Evolutionary conservation across 169 alveolate species (phyloP).

Genomic region (Sarcocystis neurona): DNA sequence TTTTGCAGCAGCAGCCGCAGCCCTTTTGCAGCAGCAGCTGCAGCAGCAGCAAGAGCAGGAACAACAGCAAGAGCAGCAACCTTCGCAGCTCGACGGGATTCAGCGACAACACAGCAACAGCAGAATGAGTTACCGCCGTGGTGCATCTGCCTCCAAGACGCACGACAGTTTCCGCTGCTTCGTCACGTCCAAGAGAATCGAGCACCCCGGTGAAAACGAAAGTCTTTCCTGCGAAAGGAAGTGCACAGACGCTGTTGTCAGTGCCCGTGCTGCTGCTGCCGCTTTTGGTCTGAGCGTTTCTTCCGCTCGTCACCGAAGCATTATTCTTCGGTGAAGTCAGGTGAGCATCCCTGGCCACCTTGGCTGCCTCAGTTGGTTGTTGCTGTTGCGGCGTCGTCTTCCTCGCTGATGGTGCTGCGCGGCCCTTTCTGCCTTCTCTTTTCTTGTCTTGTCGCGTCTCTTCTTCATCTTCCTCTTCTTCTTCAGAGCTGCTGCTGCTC

Average conservation of each 20-base stretch:
- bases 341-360: neutral
- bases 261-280: neutral
- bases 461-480: neutral
- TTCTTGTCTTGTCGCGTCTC: neutral
- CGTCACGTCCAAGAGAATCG: slow-evolving; percentile 45
- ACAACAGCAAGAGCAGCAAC: neutral
- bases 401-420: neutral
- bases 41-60: neutral
- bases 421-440: neutral
- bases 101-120: too few relatives aligned
- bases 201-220: slow-evolving; percentile 60
- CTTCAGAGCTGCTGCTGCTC: too few relatives aligned
- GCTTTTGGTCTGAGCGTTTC: neutral
- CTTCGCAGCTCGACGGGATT: neutral
- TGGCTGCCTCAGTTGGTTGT: neutral
- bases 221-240: slow-evolving; percentile 37
- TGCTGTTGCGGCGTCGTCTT: neutral
- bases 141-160: slow-evolving; percentile 49
- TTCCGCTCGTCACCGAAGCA: neutral
- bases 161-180: slow-evolving; percentile 4
- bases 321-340: neutral
- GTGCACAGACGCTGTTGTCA: neutral
- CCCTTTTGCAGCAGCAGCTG: too few relatives aligned
- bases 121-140: slow-evolving; percentile 24
- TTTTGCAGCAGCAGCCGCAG: neutral